A percentile compares a stretch with the other conserved stretches of the same genome.
These are phyloP conservation scores for Crithidia bombi DNA, from an alignment of 208 protist genomes.

Conservation along the genomic window DNA sequence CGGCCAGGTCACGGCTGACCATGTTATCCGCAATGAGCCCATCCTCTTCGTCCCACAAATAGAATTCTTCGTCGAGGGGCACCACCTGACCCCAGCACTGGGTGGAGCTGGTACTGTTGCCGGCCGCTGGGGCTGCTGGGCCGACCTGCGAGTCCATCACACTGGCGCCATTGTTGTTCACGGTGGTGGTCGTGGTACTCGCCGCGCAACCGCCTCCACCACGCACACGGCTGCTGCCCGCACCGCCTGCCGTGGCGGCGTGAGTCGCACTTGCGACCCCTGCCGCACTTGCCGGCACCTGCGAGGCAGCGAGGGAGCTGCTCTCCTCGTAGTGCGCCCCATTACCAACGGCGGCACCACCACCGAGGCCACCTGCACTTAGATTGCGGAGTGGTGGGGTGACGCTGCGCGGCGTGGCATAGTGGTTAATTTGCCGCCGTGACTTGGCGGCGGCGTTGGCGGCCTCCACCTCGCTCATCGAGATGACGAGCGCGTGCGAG, in stretches of 20 bases:
- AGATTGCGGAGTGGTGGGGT: constrained; percentile 10
- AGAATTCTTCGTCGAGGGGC: constrained; percentile 41
- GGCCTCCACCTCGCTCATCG: constrained; percentile 53
- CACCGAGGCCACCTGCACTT: too few species aligned
- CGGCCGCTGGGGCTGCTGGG: background rate
- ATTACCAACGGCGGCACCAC: too few species aligned
- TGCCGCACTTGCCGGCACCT: background rate
- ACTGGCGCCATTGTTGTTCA: background rate
- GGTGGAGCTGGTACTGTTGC: background rate
- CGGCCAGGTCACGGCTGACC: constrained; percentile 31
- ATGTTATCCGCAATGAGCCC: constrained; percentile 34
- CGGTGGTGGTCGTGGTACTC: background rate
- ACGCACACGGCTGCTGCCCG: constrained; percentile 2
- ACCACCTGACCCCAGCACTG: constrained; percentile 39
- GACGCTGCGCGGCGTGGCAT: background rate
- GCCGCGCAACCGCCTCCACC: background rate
- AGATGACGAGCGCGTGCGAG: constrained; percentile 73
- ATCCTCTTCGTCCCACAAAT: constrained; percentile 43
- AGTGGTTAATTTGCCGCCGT: constrained; percentile 13
- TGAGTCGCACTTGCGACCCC: constrained; percentile 7
- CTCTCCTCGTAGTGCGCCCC: constrained; percentile 4
- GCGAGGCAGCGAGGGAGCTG: constrained; percentile 5
- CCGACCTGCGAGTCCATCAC: constrained; percentile 5
- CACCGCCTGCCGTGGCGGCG: background rate
- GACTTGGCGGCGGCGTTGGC: constrained; percentile 29